Evolutionary conservation across 768 basidiomycete genomes (phyloP).

Genomic region (Lanmaoa rubissima): DNA sequence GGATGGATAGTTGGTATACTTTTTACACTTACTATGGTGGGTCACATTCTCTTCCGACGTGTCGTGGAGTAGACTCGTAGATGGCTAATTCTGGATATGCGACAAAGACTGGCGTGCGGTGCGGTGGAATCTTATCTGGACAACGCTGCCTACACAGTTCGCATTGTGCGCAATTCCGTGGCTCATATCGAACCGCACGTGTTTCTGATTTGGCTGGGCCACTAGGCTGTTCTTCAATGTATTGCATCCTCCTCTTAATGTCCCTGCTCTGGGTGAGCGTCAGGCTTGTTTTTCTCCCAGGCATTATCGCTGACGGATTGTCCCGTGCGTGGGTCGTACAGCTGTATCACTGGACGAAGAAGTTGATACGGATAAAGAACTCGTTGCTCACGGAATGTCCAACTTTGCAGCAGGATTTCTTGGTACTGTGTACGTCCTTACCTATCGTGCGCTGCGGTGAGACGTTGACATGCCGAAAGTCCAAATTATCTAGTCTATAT

Average conservation of each 20-base stretch:
- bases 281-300: not conserved
- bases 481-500: conserved; percentile 90
- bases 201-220: conserved; percentile 25
- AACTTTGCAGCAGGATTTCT: conserved; percentile 79
- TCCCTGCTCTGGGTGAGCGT: conserved; percentile 76
- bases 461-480: conserved; percentile 33
- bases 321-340: conserved; percentile 23
- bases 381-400: conserved; percentile 89
- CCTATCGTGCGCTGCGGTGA: not conserved
- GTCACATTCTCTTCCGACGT: conserved; percentile 12
- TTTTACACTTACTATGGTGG: conserved; percentile 81
- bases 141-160: conserved; percentile 90
- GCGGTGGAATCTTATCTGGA: conserved; percentile 65
- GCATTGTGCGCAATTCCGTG: conserved; percentile 61
- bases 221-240: conserved; percentile 81
- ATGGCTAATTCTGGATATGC: not conserved
- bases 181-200: not conserved
- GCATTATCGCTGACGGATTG: not conserved
- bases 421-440: conserved; percentile 68
- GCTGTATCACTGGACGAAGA: conserved; percentile 89
- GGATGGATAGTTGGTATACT: conserved; percentile 64
- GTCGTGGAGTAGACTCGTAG: not conserved
- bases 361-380: conserved; percentile 88
- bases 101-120: conserved; percentile 58
- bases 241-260: conserved; percentile 82